These are phyloP conservation scores for Aspergillus ustus DNA, from an alignment of 2,329 filamentous ascomycete species.

Conservation along the genomic window DNA sequence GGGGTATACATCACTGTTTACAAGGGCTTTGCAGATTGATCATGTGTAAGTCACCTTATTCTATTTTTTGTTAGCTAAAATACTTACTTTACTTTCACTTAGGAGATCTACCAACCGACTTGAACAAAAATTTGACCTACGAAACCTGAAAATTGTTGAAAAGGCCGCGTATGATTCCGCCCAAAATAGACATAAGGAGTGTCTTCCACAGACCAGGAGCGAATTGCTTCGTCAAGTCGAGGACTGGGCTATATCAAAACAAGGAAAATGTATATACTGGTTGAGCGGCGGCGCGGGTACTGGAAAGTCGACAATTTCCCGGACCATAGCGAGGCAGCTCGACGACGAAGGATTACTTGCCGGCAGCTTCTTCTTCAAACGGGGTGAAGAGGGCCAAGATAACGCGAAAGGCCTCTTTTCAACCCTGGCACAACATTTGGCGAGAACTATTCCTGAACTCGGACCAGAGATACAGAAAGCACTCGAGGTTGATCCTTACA, in stretches of 20 bases:
- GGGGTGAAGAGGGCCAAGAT: constrained; percentile 44
- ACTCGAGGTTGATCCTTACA: constrained; percentile 31
- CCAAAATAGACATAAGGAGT: constrained; percentile 6
- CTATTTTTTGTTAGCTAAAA: not conserved
- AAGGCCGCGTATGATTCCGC: not conserved
- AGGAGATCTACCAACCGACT: not conserved
- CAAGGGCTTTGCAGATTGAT: not conserved
- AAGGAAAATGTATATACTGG: constrained; percentile 3
- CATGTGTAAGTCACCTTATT: not conserved
- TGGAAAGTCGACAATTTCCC: constrained; percentile 16
- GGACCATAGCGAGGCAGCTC: constrained; percentile 6
- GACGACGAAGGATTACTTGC: constrained; percentile 31
- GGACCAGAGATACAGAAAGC: constrained; percentile 23
- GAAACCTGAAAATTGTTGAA: not conserved
- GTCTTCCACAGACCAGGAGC: not conserved
- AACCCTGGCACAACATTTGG: constrained; percentile 41
- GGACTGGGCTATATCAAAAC: not conserved
- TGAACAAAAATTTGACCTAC: constrained; percentile 1
- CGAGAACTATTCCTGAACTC: constrained; percentile 34
- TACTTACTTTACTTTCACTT: not conserved
- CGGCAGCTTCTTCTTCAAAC: constrained; percentile 53
- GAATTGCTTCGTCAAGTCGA: not conserved
- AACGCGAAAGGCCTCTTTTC: constrained; percentile 45
- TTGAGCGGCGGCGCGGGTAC: constrained; percentile 5
- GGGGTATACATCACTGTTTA: not conserved